These are phyloP conservation scores for Amaranthus cruentus DNA, from an alignment of 148 eudicot genomes.

Conservation along the genomic window DNA sequence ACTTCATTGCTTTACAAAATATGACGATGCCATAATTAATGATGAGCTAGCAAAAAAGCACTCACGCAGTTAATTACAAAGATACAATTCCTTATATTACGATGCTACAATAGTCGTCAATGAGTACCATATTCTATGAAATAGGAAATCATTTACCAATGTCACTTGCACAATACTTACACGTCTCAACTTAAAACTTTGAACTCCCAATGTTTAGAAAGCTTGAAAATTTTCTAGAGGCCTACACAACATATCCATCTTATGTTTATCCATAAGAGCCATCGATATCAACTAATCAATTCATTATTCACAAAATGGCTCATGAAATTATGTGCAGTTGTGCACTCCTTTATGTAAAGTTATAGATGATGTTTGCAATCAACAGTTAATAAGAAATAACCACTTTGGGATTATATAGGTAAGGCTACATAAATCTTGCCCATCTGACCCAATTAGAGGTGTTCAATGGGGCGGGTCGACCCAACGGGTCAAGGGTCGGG, in stretches of 20 bases:
- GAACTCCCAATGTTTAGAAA: not conserved
- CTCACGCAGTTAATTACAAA: not conserved
- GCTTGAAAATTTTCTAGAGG: not conserved
- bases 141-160: not conserved
- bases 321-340: not conserved
- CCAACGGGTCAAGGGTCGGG: too few species aligned
- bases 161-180: not conserved
- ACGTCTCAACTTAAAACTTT: not conserved
- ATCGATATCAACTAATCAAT: not conserved
- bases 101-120: constrained; percentile 5
- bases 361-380: too few species aligned
- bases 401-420: too few species aligned
- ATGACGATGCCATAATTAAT: not conserved
- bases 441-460: too few species aligned
- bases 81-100: not conserved
- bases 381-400: too few species aligned
- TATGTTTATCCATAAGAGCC: not conserved
- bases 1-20: constrained; percentile 6
- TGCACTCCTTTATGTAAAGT: too few species aligned
- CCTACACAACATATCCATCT: not conserved
- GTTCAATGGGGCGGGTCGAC: too few species aligned
- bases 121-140: not conserved
- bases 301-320: not conserved
- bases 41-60: too few species aligned
- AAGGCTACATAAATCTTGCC: too few species aligned